Conservation (phyloP, 805 yeast genomes). For the Trichomonascus vanleenenianus region DNA sequence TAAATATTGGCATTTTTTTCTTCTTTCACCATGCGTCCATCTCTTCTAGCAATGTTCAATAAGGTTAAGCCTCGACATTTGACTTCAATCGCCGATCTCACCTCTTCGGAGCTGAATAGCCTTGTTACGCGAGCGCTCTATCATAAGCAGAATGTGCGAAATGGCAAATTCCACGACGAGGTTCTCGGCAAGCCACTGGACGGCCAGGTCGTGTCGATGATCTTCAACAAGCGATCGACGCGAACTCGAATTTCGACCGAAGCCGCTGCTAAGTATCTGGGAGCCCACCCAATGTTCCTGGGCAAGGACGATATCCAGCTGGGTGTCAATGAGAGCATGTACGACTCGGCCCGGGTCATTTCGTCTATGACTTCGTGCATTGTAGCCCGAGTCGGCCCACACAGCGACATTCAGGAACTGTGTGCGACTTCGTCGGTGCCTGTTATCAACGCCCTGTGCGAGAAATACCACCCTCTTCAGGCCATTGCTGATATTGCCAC, state of each 20-base stretch:
- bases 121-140: slow-evolving; percentile 67
- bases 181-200: slow-evolving; percentile 44
- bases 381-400: slow-evolving; percentile 90
- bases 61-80: slow-evolving; percentile 52
- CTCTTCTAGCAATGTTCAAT: background rate
- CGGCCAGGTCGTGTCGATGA: slow-evolving; percentile 76
- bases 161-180: slow-evolving; percentile 28
- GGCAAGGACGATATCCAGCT: slow-evolving; percentile 96
- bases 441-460: slow-evolving; percentile 89
- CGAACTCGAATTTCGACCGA: slow-evolving; percentile 91
- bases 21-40: background rate
- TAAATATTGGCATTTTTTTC: background rate
- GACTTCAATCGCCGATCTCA: slow-evolving; percentile 70
- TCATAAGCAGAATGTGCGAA: slow-evolving; percentile 56
- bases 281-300: slow-evolving; percentile 93
- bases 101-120: slow-evolving; percentile 59
- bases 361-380: slow-evolving; percentile 96
- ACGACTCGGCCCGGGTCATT: slow-evolving; percentile 82
- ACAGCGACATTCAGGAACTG: slow-evolving; percentile 71
- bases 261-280: slow-evolving; percentile 88
- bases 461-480: slow-evolving; percentile 88
- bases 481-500: slow-evolving; percentile 89
- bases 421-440: slow-evolving; percentile 81
- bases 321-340: slow-evolving; percentile 87
- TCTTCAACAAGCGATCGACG: slow-evolving; percentile 89